Base-by-base conservation (phyloP, 805 yeast genomes). In the Yarrowia sp. region DNA sequence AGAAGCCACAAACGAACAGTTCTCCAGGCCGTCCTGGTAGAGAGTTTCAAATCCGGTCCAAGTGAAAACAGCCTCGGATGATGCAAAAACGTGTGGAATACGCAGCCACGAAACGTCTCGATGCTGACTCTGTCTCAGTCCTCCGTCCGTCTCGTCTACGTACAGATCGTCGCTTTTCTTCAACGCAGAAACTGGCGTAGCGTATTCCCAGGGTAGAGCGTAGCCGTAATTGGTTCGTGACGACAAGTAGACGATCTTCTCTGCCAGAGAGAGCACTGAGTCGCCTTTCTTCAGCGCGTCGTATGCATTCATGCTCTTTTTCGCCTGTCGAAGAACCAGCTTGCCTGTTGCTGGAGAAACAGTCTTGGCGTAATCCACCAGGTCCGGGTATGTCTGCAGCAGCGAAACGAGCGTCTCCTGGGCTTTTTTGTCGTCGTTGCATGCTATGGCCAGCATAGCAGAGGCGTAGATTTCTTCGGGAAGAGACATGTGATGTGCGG, bases 1-100 rank as follows among this genome's bases (percentile, higher is more conserved):
- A 0, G 92, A 77, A 1, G 91, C 84, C 3, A 89, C 88, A 69
- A 89, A 83, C 0, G 96, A 88, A 72, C 96, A 90, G 71, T 89
- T 85, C 8, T 83, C 76, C n/a, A 71, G 59, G 3, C 68, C 60
- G 32, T 68, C 71, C 62, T 73, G 72, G 27, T 51, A 61, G 7
- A 60, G 66, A 10, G 63, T 62, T 32, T 47, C 58, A 16, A 39
- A 32, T 19, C 62, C 53, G n/a, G 32, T 13, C 62, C 51, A 42
- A 6, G 53, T 58, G 53, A 44, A 58, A 2, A 24, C 33, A 3
- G 51, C 41, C 3, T 58, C 53, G 4, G 62, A 44, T 6, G 53
- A 42, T 5, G 41, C 62, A 44, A 58, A 58, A 1, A 35, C 53
- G 32, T 44, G 51, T 4, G 44, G 42, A 9, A 32, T 33, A 7